These are phyloP conservation scores for Oryza meyeriana DNA, from an alignment of 176 grass and related monocot genomes.

Conservation along the genomic window DNA sequence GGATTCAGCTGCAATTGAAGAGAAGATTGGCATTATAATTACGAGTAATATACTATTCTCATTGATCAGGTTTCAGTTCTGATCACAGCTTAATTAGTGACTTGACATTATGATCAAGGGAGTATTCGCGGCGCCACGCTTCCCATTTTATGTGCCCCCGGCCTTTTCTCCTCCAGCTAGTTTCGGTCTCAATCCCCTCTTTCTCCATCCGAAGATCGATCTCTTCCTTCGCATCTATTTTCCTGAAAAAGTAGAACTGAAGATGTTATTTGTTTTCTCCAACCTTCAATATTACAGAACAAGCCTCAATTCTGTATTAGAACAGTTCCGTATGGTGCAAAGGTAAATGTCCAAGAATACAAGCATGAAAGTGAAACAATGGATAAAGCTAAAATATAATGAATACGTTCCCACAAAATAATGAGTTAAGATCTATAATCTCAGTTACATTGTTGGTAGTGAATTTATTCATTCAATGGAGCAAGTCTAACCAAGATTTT, in stretches of 20 bases:
- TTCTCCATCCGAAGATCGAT: not conserved
- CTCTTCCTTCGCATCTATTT: conserved; percentile 13
- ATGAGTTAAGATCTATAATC: not conserved
- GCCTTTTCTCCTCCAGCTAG: conserved; percentile 1
- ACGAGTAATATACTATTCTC: not conserved
- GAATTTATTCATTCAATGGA: not conserved
- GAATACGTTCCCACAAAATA: not conserved
- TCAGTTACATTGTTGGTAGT: not conserved
- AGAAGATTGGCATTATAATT: not conserved
- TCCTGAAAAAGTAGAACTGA: conserved; percentile 4
- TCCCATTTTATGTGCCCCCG: not conserved
- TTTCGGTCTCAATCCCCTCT: not conserved
- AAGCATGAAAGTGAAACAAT: not conserved
- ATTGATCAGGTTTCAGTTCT: conserved; percentile 20
- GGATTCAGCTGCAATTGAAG: not conserved
- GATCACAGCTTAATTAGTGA: conserved; percentile 17
- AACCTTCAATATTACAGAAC: not conserved
- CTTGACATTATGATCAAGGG: not conserved
- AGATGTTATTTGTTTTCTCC: conserved; percentile 10
- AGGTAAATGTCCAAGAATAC: not conserved
- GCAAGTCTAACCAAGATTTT: not conserved
- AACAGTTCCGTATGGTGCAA: not conserved
- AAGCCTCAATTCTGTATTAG: not conserved
- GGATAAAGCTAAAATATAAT: not conserved
- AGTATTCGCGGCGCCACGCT: not conserved